phyloP scores from a whole-genome alignment of 2,329 filamentous ascomycete genomes.

The Aspergillus neoniger region DNA sequence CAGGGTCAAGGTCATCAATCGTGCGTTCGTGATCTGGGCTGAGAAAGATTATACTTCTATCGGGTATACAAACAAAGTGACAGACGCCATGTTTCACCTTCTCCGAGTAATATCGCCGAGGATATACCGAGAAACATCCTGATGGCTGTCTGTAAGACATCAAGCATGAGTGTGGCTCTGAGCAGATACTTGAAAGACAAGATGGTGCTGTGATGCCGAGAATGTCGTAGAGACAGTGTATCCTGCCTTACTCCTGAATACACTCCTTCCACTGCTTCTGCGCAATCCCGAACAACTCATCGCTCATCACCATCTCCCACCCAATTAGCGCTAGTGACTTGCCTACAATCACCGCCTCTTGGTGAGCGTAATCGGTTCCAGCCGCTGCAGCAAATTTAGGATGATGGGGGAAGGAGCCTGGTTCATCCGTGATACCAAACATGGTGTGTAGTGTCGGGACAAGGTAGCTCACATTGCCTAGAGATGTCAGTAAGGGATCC shows the following conservation, averaged over 20 bases:
- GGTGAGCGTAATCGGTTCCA: conserved; percentile 44
- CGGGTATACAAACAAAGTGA: neutral
- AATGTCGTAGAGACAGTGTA: neutral
- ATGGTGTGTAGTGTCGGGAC: conserved; percentile 53
- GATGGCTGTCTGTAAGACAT: neutral
- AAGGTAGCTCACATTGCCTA: conserved; percentile 53
- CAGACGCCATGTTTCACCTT: neutral
- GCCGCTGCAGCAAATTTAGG: conserved; percentile 50
- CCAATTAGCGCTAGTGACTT: conserved; percentile 49
- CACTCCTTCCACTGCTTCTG: conserved; percentile 29
- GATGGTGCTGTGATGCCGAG: neutral
- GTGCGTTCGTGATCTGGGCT: neutral
- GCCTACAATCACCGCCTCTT: conserved; percentile 46
- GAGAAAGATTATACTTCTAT: neutral
- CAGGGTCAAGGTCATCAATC: neutral
- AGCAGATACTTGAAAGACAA: no score
- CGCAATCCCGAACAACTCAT: conserved; percentile 26
- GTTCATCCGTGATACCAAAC: conserved; percentile 48
- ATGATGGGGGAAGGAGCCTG: conserved; percentile 39
- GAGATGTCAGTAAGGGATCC: neutral
- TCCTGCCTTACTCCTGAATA: conserved; percentile 20
- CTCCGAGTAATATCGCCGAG: neutral
- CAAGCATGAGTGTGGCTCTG: no score
- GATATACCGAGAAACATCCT: neutral
- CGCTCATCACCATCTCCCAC: conserved; percentile 35